phyloP scores from a whole-genome alignment of 1,284 basidiomycete genomes.

The Cutaneotrichosporon mucoides region DNA sequence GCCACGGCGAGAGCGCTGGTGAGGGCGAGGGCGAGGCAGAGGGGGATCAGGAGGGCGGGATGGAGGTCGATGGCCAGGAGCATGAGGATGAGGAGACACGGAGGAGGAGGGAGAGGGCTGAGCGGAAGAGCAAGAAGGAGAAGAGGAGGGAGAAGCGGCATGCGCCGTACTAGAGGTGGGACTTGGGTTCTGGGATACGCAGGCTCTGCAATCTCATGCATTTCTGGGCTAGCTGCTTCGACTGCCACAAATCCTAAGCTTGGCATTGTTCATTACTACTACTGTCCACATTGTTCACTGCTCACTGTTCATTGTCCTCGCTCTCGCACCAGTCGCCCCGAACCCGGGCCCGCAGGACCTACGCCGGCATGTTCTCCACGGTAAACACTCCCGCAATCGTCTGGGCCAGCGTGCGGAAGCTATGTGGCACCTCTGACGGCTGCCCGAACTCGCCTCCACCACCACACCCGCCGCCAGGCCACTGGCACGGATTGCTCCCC shows the following conservation, averaged over 20 bases:
- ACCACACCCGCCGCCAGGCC: constrained; percentile 8
- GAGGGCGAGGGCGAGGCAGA: constrained; percentile 31
- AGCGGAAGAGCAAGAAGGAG: constrained; percentile 3
- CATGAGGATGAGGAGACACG: constrained; percentile 7
- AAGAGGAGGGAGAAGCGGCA: constrained; percentile 14
- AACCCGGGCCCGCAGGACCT: too few species aligned
- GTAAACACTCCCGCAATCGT: constrained; percentile 14
- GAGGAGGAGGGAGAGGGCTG: not conserved
- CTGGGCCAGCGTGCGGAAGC: constrained; percentile 15
- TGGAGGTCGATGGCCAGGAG: constrained; percentile 30
- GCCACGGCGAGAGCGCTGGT: constrained; percentile 17
- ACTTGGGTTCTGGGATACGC: too few species aligned
- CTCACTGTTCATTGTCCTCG: too few species aligned
- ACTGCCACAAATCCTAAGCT: too few species aligned
- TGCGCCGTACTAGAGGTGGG: constrained; percentile 15
- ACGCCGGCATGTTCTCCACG: constrained; percentile 13
- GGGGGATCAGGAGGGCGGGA: constrained; percentile 24
- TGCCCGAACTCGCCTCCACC: constrained; percentile 7
- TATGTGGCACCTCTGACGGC: constrained; percentile 8
- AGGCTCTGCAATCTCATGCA: too few species aligned
- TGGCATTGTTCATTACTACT: too few species aligned
- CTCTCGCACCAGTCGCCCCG: not conserved
- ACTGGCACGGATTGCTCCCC: constrained; percentile 18
- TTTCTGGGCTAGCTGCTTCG: too few species aligned
- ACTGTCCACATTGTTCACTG: too few species aligned